These are phyloP conservation scores for Candida arabinofermentans DNA, from an alignment of 805 yeast genomes.

Conservation along the genomic window DNA sequence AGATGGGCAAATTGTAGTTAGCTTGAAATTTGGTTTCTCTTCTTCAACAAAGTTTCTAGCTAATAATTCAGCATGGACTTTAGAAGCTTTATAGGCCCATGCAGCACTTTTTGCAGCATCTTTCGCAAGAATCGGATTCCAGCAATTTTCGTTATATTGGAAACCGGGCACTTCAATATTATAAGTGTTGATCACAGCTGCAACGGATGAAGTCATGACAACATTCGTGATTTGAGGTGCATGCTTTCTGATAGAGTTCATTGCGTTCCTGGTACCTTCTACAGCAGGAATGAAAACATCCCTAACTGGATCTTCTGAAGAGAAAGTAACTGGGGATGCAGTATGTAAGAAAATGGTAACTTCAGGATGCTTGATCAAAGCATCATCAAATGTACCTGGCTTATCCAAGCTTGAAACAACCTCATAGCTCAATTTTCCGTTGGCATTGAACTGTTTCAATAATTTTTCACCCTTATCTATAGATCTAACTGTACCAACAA, in stretches of 20 bases:
- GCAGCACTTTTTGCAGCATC: slow-evolving; percentile 19
- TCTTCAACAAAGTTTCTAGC: slow-evolving; percentile 50
- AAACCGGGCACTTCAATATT: slow-evolving; percentile 6
- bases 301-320: slow-evolving; percentile 40
- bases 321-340: slow-evolving; percentile 43
- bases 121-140: slow-evolving; percentile 38
- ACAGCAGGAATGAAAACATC: slow-evolving; percentile 55
- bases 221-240: slow-evolving; percentile 45
- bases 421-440: slow-evolving; percentile 26
- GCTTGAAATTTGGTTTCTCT: slow-evolving; percentile 35
- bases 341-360: slow-evolving; percentile 45
- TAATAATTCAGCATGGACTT: slow-evolving; percentile 52
- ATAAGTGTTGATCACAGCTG: slow-evolving; percentile 34
- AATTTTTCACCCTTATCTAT: slow-evolving; percentile 37
- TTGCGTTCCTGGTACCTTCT: slow-evolving; percentile 47
- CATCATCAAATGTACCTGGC: slow-evolving; percentile 45
- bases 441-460: slow-evolving; percentile 25
- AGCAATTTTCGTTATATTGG: slow-evolving; percentile 32
- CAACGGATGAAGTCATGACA: slow-evolving; percentile 54
- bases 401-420: slow-evolving; percentile 34
- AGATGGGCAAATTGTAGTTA: slow-evolving; percentile 41
- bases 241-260: slow-evolving; percentile 38
- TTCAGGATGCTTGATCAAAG: slow-evolving; percentile 38
- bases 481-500: slow-evolving; percentile 33
- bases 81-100: slow-evolving; percentile 40